Base-by-base conservation (phyloP, 257 asterid species). In the Petunia secreta region DNA sequence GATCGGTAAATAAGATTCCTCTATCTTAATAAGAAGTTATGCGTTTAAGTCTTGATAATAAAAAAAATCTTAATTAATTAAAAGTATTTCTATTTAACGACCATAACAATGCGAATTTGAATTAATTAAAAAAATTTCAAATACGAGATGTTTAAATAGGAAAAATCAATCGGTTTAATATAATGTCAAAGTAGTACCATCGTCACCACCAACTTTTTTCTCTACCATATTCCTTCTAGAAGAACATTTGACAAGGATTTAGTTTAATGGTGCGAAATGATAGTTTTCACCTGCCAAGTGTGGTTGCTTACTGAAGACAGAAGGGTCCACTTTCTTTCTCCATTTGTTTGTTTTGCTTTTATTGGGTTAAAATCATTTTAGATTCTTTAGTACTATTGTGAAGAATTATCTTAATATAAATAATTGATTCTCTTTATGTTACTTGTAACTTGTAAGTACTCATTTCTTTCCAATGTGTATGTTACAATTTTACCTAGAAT, bases 171-270 rank as follows among this genome's bases (percentile, higher is more conserved):
- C 75, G 75, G 40, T 68, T 69, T 57, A 50, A 44, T 44, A 69
- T 44, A 69, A 69, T 9, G 58, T 46, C 10, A 44, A 46, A 44
- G 4, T 67, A 67, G 55, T 67, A 67, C 75, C n/a, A 67, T 67
- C 15, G 43, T n/a, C 57, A 67, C 75, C 25, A 55, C 25, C 25
- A 14, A 68, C 40, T 41, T 5, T 8, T 68, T 67, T 25, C 58
- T 69, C 41, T 44, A 69, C 77, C 77, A 46, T 25, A 58, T 25
- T 25, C 77, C 43, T 69, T 69, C 59, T 69, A 69, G 59, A 69
- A 69, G 9, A 59, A 69, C 5, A 71, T 71, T 71, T 71, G 60
- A 48, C 44, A 71, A 71, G 14, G 44, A 34, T 34, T 48, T 10
- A 46, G 39, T 34, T 71, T 71, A 43, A 44, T 71, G 34, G 60